Percentiles rank a stretch among this genome's conserved stretches.
phyloP scores from a whole-genome alignment of 768 basidiomycete genomes.

The Amanita molliuscula region DNA sequence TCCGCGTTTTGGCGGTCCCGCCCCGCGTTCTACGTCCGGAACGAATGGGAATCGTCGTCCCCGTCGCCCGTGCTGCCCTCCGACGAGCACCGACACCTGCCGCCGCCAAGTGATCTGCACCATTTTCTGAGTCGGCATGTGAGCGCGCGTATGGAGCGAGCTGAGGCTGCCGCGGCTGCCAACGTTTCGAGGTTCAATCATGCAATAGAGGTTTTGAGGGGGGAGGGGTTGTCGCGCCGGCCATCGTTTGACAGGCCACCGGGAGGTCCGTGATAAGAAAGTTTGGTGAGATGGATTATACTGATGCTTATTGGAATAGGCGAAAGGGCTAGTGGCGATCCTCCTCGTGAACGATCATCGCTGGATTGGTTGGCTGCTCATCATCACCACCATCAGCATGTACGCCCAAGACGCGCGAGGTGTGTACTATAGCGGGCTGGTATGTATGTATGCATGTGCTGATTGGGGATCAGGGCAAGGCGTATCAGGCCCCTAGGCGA shows the following conservation, averaged over 20 bases:
- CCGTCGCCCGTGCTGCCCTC: neutral
- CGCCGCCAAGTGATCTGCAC: constrained; percentile 2
- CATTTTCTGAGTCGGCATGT: neutral
- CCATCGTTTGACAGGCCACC: neutral
- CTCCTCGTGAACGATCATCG: constrained; percentile 3
- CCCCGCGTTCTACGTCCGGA: neutral
- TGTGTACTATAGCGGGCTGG: neutral
- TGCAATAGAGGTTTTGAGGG: constrained; percentile 20
- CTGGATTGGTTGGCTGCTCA: constrained; percentile 5
- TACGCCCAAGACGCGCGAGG: constrained; percentile 6
- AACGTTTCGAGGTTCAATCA: constrained; percentile 17
- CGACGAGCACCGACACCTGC: neutral
- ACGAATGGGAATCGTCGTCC: neutral
- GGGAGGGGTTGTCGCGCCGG: constrained; percentile 1
- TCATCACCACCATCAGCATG: constrained; percentile 1
- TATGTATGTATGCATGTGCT: neutral
- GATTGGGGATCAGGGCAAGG: constrained; percentile 4
- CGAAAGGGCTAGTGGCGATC: constrained; percentile 2
- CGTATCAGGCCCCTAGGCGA: constrained; percentile 24
- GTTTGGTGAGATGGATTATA: neutral
- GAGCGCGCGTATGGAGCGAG: constrained; percentile 6
- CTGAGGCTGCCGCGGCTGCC: neutral
- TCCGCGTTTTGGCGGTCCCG: constrained; percentile 1
- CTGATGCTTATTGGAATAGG: constrained; percentile 3
- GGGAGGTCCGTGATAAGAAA: neutral